These are phyloP conservation scores for Saturnispora gosingensis DNA, from an alignment of 805 yeast genomes.

Conservation along the genomic window DNA sequence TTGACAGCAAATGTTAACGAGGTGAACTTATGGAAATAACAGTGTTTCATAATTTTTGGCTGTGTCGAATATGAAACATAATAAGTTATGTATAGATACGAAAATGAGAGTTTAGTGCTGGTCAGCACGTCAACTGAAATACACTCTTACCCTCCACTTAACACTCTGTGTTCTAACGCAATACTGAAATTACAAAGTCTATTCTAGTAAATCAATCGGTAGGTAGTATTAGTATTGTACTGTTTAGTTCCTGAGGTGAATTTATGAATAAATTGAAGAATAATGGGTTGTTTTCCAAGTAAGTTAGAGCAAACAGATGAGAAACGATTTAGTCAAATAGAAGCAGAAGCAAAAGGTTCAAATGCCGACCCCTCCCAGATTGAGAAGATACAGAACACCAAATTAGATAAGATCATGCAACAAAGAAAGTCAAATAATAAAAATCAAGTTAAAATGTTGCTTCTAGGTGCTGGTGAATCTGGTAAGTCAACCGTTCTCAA, in stretches of 20 bases:
- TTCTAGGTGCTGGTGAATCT: slow-evolving; percentile 92
- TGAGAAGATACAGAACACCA: slow-evolving; percentile 32
- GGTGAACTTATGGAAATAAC: not conserved
- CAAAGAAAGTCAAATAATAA: slow-evolving; percentile 43
- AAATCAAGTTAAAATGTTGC: slow-evolving; percentile 57
- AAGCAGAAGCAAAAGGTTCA: slow-evolving; percentile 18
- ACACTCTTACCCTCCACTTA: not conserved
- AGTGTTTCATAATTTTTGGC: not conserved
- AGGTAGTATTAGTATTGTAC: not conserved
- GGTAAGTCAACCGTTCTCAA: slow-evolving; percentile 91
- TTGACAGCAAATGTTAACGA: not conserved
- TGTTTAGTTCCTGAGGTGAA: not conserved
- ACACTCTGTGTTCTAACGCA: not conserved
- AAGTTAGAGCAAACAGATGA: slow-evolving; percentile 19
- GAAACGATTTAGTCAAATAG: not conserved
- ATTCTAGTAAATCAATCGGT: not conserved
- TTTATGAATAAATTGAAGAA: not conserved
- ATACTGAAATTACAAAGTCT: not conserved
- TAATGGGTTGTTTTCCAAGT: slow-evolving; percentile 69
- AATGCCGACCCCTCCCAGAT: slow-evolving; percentile 20
- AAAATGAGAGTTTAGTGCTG: not conserved
- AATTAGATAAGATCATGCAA: slow-evolving; percentile 49
- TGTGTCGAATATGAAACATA: not conserved
- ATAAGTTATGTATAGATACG: not conserved
- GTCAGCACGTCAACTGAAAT: not conserved